Evolutionary conservation across 2,329 filamentous ascomycete genomes (phyloP), one percentile per base, ranked within the genome.

Genomic region (Myrmaecium sp.): DNA sequence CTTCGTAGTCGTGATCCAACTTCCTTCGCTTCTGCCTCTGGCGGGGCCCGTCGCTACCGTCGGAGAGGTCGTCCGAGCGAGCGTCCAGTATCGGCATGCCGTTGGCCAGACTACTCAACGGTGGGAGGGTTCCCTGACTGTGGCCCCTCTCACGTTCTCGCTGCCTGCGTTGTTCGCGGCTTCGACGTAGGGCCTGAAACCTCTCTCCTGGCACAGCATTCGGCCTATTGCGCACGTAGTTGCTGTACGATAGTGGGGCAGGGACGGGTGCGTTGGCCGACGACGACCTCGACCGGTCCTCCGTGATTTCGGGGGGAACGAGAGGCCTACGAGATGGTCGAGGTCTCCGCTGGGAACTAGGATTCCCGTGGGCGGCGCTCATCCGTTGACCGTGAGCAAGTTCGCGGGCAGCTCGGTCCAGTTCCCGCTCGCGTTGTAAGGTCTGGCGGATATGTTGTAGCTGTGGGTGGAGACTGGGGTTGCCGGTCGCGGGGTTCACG

Each of bases 11-110:
- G 22, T 50, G 43, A 14, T 55, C 49, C 12, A 58, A 34, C 36
- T 56, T 57, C 35, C 57, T 43, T 6, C 47, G 42, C 36, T 55
- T 52, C 20, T 21, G 20, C 9, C 11, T 28, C 17, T 24, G 22
- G 20, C 24, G 27, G 14, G 19, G 21, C 2, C 23, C 7, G 7
- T 13, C 11, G 3, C 19, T 5, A 12, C 25, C 19, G 17, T 26
- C 28, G n/a, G 24, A n/a, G 14, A 7, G n/a, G 16, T 22, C 16
- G n/a, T 24, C 26, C 13, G 22, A 13, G 8, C 7, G 22, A 2
- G 28, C 18, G 7, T 28, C 30, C n/a, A 28, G n/a, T n/a, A n/a
- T n/a, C n/a, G n/a, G n/a, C n/a, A n/a, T n/a, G n/a, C n/a, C n/a
- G 11, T 27, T 29, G 17, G 28, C 25, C 14, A 15, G 26, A 9